phyloP scores from a whole-genome alignment of 2,329 filamentous ascomycete species.

The Cryphonectria naterciae region DNA sequence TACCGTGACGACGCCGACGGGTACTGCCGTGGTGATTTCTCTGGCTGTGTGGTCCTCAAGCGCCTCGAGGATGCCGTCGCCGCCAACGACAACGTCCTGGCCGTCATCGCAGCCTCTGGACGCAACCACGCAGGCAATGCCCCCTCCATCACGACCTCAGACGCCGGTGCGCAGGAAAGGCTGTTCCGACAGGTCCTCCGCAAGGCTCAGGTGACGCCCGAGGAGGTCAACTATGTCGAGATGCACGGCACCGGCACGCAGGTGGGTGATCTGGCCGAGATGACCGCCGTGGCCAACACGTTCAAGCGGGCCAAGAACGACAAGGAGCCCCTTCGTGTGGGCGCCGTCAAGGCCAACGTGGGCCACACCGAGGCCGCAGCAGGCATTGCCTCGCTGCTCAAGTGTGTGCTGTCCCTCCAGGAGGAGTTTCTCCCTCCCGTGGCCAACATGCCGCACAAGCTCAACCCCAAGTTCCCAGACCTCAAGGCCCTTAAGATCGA shows the following conservation, averaged over 20 bases:
- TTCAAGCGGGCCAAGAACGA: conserved; percentile 21
- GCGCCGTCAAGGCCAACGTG: conserved; percentile 62
- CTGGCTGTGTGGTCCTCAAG: conserved; percentile 52
- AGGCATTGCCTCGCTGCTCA: conserved; percentile 57
- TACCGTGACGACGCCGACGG: conserved; percentile 46
- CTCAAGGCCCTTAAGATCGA: conserved; percentile 53
- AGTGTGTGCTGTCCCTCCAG: conserved; percentile 62
- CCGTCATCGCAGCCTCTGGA: conserved; percentile 43
- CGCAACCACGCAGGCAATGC: conserved; percentile 48
- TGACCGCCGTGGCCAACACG: conserved; percentile 24
- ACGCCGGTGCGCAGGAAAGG: conserved; percentile 34
- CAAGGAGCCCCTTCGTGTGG: conserved; percentile 52
- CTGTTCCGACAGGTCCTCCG: conserved; percentile 40
- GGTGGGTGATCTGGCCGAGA: conserved; percentile 43
- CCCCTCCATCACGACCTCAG: conserved; percentile 37
- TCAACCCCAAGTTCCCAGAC: conserved; percentile 60
- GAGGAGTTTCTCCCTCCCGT: conserved; percentile 62
- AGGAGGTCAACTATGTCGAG: conserved; percentile 40
- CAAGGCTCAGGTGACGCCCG: conserved; percentile 33
- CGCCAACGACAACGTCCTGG: conserved; percentile 51
- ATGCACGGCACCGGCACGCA: conserved; percentile 50
- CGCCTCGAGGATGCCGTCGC: conserved; percentile 48
- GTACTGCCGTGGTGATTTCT: conserved; percentile 57
- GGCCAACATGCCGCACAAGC: conserved; percentile 61
- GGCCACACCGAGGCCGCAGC: conserved; percentile 61